Evolutionary conservation across 441 rosid species (phyloP), one percentile per base, ranked within the genome.

Genomic region (Raphanus hybrid): DNA sequence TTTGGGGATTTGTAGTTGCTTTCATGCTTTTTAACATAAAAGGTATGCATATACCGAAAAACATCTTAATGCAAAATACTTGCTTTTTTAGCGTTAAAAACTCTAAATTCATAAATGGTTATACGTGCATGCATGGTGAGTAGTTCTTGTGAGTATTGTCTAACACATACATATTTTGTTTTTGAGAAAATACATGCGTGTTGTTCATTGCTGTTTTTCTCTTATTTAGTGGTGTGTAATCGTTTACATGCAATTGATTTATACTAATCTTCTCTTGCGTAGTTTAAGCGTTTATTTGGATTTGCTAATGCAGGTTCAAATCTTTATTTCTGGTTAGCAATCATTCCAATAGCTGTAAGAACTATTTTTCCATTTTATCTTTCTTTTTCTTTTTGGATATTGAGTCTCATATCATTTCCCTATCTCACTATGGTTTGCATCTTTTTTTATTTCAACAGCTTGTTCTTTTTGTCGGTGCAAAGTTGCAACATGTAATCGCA

Each of bases 301-400:
- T 26, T 39, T 54, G 43, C 45, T 76, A 37, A 59, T 79, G 73
- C 87, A 94, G 99, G 99, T 14, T 94, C 97, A 73, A 92, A 94
- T 84, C 99, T 94, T 39, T 94, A 94, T 84, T 94, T 94, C 82
- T 94, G 99, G 99, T 86, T 94, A 80, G 96, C 99, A 8, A 86
- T 90, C 77, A 85, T 94, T 85, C 98, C 99, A 20, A 75, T 88
- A 67, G 81, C 91, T 2, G 98, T 94, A 79, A 88, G 96, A 84
- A 32, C 70, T 27, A 67, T 14, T 8, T 64, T 14, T 54, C 58
- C 9, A 37, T 3, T 34, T n/a, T 6, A 15, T 16, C 0, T 12
- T 29, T 32, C 10, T 50, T 9, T 55, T 8, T 16, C 8, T 0
- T 76, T 48, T 48, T 48, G 55, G 55, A 48, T 12, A 48, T 12